phyloP scores from a whole-genome alignment of 2,329 filamentous ascomycete genomes.

The Pseudogymnoascus sp. region DNA sequence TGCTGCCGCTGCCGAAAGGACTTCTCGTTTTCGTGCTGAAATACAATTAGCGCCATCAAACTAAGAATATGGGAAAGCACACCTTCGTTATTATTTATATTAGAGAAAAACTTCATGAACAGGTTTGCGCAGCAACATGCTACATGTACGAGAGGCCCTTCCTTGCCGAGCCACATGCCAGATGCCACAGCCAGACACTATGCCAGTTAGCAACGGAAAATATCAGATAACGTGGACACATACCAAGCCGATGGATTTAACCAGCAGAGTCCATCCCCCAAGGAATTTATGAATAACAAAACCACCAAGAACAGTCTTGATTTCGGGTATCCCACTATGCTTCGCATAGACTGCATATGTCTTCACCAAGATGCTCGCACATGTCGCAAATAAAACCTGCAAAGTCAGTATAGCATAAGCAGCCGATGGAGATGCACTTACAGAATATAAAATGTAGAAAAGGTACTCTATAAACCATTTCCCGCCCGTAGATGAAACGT shows the following conservation, averaged over 20 bases:
- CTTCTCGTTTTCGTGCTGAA: constrained; percentile 81
- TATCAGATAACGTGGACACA: constrained; percentile 23
- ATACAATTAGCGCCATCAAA: constrained; percentile 24
- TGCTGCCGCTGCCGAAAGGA: constrained; percentile 85
- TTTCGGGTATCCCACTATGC: constrained; percentile 94
- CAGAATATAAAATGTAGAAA: constrained; percentile 78
- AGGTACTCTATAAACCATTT: constrained; percentile 81
- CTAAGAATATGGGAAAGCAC: constrained; percentile 17
- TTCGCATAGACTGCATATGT: constrained; percentile 82
- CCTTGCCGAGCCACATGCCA: constrained; percentile 93
- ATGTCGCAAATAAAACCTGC: constrained; percentile 69
- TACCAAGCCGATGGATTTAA: constrained; percentile 84
- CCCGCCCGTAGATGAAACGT: constrained; percentile 58
- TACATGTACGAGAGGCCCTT: constrained; percentile 91
- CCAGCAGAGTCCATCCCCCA: constrained; percentile 78
- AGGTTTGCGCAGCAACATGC: constrained; percentile 94
- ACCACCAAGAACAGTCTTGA: constrained; percentile 91
- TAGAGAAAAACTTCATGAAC: constrained; percentile 81
- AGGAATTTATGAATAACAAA: constrained; percentile 88
- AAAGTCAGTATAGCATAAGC: constrained; percentile 13
- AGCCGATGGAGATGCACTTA: constrained; percentile 39
- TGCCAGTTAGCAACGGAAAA: constrained; percentile 24
- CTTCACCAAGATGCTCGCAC: constrained; percentile 72
- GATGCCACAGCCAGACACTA: constrained; percentile 86
- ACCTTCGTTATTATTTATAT: constrained; percentile 83